Percentiles rank a stretch among this genome's conserved stretches.
These are phyloP conservation scores for Boechera retrofracta DNA, from an alignment of 345 rosid species.

Conservation along the genomic window DNA sequence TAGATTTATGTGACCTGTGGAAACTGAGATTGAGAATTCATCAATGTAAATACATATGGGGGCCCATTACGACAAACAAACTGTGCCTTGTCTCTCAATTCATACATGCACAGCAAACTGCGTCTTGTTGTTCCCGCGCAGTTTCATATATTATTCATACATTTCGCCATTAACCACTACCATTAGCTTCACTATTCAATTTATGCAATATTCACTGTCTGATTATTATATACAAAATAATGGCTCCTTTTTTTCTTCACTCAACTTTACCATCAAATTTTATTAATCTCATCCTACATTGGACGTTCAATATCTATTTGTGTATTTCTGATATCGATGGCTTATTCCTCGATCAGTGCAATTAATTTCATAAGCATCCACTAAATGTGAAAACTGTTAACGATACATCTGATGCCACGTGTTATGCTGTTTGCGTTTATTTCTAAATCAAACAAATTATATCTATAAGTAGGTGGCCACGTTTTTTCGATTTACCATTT, in stretches of 20 bases:
- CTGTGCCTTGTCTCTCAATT: neutral
- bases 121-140: neutral
- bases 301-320: slow-evolving; percentile 14
- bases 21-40: no score
- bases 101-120: neutral
- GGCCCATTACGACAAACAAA: no score
- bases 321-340: slow-evolving; percentile 1
- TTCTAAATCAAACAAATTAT: neutral
- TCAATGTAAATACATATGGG: no score
- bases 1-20: no score
- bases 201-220: slow-evolving; percentile 7
- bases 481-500: slow-evolving; percentile 29
- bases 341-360: neutral
- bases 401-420: slow-evolving; percentile 26
- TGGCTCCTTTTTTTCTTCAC: neutral
- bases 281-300: slow-evolving; percentile 19
- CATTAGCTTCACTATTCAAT: neutral
- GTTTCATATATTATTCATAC: neutral
- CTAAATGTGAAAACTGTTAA: neutral
- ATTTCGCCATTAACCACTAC: neutral
- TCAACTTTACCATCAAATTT: neutral
- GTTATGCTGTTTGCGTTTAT: neutral
- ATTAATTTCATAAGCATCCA: slow-evolving; percentile 26
- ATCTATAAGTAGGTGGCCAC: slow-evolving; percentile 39
- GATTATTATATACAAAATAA: neutral